Evolutionary conservation across 2,329 filamentous ascomycete species (phyloP).

Genomic region (Drechslerella coelobrocha): DNA sequence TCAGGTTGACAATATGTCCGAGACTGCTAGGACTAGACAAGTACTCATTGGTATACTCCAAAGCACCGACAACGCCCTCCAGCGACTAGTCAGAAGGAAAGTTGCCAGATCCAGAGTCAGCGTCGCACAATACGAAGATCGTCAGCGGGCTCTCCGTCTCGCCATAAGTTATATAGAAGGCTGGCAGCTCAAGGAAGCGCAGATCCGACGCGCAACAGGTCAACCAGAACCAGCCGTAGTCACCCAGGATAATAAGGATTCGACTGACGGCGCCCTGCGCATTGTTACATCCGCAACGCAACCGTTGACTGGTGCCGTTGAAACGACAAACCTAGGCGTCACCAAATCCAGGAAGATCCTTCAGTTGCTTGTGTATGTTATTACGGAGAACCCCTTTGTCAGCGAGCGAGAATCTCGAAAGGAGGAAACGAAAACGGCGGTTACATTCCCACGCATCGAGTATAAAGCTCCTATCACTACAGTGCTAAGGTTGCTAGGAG

Average conservation of each 20-base stretch:
- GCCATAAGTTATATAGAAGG: slow-evolving; percentile 4
- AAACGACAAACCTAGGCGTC: not conserved
- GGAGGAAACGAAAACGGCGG: not conserved
- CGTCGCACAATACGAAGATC: not conserved
- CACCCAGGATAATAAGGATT: not conserved
- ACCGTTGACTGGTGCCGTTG: not conserved
- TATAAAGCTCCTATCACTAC: not conserved
- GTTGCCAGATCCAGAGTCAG: not conserved
- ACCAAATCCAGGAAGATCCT: not conserved
- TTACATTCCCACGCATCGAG: not conserved
- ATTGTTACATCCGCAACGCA: too few species aligned
- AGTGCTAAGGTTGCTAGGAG: slow-evolving; percentile 2
- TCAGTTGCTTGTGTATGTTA: not conserved
- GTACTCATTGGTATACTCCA: not conserved
- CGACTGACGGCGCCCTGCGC: too few species aligned
- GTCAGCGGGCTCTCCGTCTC: not conserved
- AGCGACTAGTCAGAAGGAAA: too few species aligned
- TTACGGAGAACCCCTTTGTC: not conserved
- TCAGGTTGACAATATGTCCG: not conserved
- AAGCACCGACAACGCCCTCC: not conserved
- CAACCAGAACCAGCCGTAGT: not conserved
- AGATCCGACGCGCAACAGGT: not conserved
- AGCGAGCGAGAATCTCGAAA: not conserved
- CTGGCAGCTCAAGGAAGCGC: not conserved
- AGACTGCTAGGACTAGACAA: not conserved